phyloP scores from a whole-genome alignment of 2,329 filamentous ascomycete genomes.

The Gliomastix tumulicola region DNA sequence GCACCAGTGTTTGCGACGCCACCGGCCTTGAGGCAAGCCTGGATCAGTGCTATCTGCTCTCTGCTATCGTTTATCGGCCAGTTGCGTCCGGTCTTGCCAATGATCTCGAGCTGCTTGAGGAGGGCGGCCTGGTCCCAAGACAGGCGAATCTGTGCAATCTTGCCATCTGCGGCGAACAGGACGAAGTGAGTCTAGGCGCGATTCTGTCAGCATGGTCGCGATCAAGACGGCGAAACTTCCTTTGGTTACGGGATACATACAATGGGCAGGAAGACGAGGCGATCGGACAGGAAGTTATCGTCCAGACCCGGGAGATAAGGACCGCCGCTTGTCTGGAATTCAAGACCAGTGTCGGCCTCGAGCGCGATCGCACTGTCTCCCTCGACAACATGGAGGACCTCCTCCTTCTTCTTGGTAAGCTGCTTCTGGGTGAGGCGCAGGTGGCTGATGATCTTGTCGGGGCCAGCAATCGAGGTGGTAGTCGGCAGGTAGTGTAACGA shows the following conservation, averaged over 20 bases:
- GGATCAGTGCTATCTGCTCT: conserved; percentile 76
- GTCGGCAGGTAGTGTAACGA: conserved; percentile 87
- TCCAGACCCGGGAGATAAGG: conserved; percentile 83
- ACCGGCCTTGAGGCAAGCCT: conserved; percentile 47
- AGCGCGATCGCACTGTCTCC: conserved; percentile 65
- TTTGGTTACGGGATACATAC: conserved; percentile 46
- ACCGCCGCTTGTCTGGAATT: conserved; percentile 76
- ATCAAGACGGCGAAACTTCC: neutral
- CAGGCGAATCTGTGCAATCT: conserved; percentile 80
- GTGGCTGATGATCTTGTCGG: conserved; percentile 77
- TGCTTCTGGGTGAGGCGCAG: conserved; percentile 62
- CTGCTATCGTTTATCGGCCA: conserved; percentile 90
- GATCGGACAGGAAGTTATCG: conserved; percentile 88
- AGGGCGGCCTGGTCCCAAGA: conserved; percentile 95
- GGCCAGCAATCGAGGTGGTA: conserved; percentile 63
- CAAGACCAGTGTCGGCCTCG: conserved; percentile 76
- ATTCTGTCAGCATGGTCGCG: neutral
- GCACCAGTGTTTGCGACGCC: conserved; percentile 16
- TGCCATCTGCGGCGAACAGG: conserved; percentile 66
- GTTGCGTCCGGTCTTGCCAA: conserved; percentile 81
- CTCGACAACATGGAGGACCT: conserved; percentile 68
- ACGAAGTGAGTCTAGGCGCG: conserved; percentile 72
- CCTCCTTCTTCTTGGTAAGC: conserved; percentile 78
- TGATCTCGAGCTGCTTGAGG: conserved; percentile 88
- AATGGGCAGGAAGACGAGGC: conserved; percentile 70